Conservation (phyloP, 768 basidiomycete species). For the Boletus coccyginus region DNA sequence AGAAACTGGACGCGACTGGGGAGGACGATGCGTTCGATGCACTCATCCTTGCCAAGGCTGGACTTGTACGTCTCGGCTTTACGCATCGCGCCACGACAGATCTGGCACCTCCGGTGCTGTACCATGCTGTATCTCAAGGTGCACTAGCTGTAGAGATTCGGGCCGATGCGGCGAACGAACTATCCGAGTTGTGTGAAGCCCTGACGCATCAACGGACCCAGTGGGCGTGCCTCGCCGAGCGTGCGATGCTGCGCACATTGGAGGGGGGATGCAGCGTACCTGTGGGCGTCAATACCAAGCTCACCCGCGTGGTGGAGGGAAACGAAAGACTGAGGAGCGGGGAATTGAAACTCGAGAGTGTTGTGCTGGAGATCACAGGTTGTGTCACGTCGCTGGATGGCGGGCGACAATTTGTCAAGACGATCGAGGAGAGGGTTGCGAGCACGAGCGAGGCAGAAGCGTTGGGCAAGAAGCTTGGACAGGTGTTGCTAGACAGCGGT, state of each 20-base stretch:
- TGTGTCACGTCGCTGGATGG: conserved; percentile 87
- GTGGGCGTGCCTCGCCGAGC: conserved; percentile 79
- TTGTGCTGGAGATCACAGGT: conserved; percentile 62
- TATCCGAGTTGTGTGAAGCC: conserved; percentile 59
- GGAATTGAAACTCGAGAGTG: conserved; percentile 30
- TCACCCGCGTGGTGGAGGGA: conserved; percentile 36
- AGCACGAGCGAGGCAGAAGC: conserved; percentile 60
- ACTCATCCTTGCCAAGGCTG: conserved; percentile 90
- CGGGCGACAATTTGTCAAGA: conserved; percentile 63
- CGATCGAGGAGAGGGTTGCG: conserved; percentile 49
- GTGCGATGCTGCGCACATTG: conserved; percentile 81
- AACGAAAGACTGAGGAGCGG: conserved; percentile 32
- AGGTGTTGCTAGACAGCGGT: conserved; percentile 61
- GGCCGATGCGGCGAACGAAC: conserved; percentile 52
- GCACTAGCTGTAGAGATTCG: conserved; percentile 88
- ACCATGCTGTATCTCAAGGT: conserved; percentile 92
- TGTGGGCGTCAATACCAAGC: conserved; percentile 70
- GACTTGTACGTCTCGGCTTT: conserved; percentile 78
- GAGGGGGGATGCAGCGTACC: conserved; percentile 99
- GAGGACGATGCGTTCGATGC: conserved; percentile 73
- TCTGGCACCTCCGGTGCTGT: conserved; percentile 69
- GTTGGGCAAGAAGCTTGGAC: conserved; percentile 67
- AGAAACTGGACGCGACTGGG: conserved; percentile 79
- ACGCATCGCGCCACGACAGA: conserved; percentile 73
- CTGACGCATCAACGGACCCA: conserved; percentile 77